Conservation (phyloP, 2,329 filamentous ascomycete genomes). For the Dothidotthia symphoricarpi region DNA sequence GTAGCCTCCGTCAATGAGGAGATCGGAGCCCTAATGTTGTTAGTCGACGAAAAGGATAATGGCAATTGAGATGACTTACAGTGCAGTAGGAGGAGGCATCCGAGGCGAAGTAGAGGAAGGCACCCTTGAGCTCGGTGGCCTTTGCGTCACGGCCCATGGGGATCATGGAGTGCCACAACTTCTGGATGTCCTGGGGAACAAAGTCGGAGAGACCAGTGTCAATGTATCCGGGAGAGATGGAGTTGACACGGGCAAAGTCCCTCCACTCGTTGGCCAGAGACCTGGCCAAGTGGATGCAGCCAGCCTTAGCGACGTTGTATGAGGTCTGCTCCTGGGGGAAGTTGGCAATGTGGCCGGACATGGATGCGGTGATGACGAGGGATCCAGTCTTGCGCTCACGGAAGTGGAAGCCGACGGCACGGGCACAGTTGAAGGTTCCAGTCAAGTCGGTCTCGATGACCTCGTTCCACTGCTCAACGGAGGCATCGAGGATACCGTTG, state of each 20-base stretch:
- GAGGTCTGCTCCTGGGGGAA: slow-evolving; percentile 66
- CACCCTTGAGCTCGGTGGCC: slow-evolving; percentile 75
- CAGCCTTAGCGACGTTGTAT: slow-evolving; percentile 58
- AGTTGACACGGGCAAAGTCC: slow-evolving; percentile 67
- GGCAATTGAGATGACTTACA: slow-evolving; percentile 39
- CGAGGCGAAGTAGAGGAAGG: slow-evolving; percentile 76
- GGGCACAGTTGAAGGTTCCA: slow-evolving; percentile 83
- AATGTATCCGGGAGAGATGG: slow-evolving; percentile 67
- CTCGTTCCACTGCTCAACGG: slow-evolving; percentile 69
- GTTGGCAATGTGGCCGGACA: slow-evolving; percentile 83
- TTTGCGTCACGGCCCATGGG: slow-evolving; percentile 76
- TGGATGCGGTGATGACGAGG: slow-evolving; percentile 66
- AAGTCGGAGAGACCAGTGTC: slow-evolving; percentile 67
- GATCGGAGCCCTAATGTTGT: slow-evolving; percentile 54
- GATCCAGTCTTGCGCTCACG: slow-evolving; percentile 63
- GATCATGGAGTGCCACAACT: slow-evolving; percentile 74
- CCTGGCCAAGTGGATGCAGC: slow-evolving; percentile 62
- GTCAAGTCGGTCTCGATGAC: slow-evolving; percentile 85
- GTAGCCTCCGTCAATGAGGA: slow-evolving; percentile 76
- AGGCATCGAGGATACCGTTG: slow-evolving; percentile 66
- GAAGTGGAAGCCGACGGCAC: slow-evolving; percentile 81
- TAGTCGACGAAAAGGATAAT: slow-evolving; percentile 26
- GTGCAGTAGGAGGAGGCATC: slow-evolving; percentile 84
- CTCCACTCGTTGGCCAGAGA: slow-evolving; percentile 69
- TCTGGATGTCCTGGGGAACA: slow-evolving; percentile 65